Base-by-base conservation (phyloP, 257 asterid genomes). In the Capsicum baccatum region DNA sequence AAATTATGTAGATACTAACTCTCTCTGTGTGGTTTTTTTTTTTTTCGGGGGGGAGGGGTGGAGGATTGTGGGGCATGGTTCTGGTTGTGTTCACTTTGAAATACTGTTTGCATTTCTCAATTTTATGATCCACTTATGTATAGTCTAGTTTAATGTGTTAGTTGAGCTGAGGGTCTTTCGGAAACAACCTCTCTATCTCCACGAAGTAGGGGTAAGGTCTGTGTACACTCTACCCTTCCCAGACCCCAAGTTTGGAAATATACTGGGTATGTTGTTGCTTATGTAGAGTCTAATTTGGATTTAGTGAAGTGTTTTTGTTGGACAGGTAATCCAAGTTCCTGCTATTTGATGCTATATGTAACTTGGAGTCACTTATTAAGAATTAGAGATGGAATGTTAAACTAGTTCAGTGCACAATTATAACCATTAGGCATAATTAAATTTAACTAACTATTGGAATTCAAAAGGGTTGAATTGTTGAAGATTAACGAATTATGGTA, bases 271-370 rank as follows among this genome's bases (percentile, higher is more conserved):
- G 70, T 14, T 64, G 70, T 11, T 63, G 17, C 26, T 19, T 62
- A 62, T 70, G 33, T 47, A 17, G 79, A 71, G 37, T 71, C 35
- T 73, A 48, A 19, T 73, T 73, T 11, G 59, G 80, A 73, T 73
- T 48, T 73, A 10, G 42, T 47, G 39, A 73, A 73, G 59, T 50
- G 11, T 11, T n/a, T 47, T 26, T 9, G 21, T 11, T 48, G 19
- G 60, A 48, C 59, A n/a, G 80, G 60, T 74, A 50, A 50, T 4
- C 50, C 81, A 50, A 74, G 39, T 21, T 21, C 44, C 4, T 52
- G 81, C 10, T 50, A 26, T 50, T 7, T 21, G 62, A 47, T 8
- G 21, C 62, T 21, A 7, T 21, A 48, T 35, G 35, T 35, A 35
- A 67, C 48, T 67, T 67, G 74, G 50, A 19, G 19, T 60, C 16